A percentile compares a stretch with the other conserved stretches of the same genome.
These are phyloP conservation scores for Diaporthe sp. DNA, from an alignment of 2,329 filamentous ascomycete genomes.

Conservation along the genomic window DNA sequence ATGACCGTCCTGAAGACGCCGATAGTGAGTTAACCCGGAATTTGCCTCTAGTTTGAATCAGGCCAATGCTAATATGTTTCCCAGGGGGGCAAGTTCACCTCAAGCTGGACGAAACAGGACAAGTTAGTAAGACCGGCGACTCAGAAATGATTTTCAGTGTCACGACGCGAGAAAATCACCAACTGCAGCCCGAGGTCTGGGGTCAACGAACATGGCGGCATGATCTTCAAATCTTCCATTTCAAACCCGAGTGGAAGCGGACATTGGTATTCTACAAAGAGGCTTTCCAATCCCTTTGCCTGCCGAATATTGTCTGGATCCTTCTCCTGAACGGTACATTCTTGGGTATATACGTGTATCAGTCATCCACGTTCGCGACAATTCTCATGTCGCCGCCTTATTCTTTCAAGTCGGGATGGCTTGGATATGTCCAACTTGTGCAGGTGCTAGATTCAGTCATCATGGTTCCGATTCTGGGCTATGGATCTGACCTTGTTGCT, in stretches of 20 bases:
- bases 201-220: neutral
- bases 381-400: constrained; percentile 21
- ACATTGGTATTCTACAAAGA: neutral
- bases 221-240: neutral
- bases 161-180: neutral
- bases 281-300: neutral
- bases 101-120: neutral
- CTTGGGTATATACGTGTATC: neutral
- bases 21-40: neutral
- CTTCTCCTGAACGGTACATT: neutral
- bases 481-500: neutral
- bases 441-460: constrained; percentile 8
- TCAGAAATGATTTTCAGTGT: neutral
- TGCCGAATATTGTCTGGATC: neutral
- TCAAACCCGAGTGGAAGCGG: neutral
- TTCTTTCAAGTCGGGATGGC: constrained; percentile 4
- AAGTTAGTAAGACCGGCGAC: neutral
- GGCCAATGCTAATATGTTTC: neutral
- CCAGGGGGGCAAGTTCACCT: neutral
- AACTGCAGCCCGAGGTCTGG: neutral
- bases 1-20: neutral
- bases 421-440: constrained; percentile 20
- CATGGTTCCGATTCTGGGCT: constrained; percentile 1
- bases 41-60: too few species aligned
- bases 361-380: constrained; percentile 2